Percentiles rank a stretch among this genome's conserved stretches.
These are phyloP conservation scores for Endoconidiophora polonica DNA, from an alignment of 2,329 filamentous ascomycete genomes.

Conservation along the genomic window DNA sequence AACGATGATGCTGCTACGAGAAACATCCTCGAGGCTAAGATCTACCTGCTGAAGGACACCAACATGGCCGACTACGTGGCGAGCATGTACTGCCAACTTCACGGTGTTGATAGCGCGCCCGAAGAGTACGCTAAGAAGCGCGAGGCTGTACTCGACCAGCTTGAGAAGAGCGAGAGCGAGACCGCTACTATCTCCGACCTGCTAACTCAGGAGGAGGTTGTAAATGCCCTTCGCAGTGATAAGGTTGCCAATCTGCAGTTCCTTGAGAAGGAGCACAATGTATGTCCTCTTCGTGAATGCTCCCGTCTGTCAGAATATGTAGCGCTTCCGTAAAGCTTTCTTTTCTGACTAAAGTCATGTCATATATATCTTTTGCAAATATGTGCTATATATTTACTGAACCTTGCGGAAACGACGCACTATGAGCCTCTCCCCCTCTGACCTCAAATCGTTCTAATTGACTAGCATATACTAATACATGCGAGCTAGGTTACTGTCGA, in stretches of 20 bases:
- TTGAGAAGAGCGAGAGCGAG: conserved; percentile 73
- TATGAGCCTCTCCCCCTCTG: background rate
- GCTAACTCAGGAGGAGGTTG: conserved; percentile 73
- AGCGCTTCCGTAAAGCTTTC: background rate
- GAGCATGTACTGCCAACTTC: conserved; percentile 75
- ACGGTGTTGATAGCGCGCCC: conserved; percentile 61
- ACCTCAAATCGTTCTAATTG: too few species aligned
- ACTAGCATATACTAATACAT: background rate
- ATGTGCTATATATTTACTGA: background rate
- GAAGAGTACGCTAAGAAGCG: conserved; percentile 78
- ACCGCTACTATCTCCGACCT: conserved; percentile 79
- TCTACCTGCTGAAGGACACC: conserved; percentile 70
- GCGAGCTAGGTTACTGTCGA: conserved; percentile 62
- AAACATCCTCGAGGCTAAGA: conserved; percentile 73
- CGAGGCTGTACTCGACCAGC: conserved; percentile 67
- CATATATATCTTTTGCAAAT: background rate
- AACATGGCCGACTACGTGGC: conserved; percentile 99
- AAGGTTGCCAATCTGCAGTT: conserved; percentile 98
- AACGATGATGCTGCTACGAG: conserved; percentile 39
- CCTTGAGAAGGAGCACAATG: conserved; percentile 88
- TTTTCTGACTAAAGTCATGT: background rate
- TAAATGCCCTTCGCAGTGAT: conserved; percentile 81
- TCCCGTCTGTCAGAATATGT: background rate
- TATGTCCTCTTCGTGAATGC: conserved; percentile 26
- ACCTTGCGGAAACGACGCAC: background rate